These are phyloP conservation scores for Peronospora belbahrii DNA, from an alignment of 352 stramenopile genomes.

Conservation along the genomic window DNA sequence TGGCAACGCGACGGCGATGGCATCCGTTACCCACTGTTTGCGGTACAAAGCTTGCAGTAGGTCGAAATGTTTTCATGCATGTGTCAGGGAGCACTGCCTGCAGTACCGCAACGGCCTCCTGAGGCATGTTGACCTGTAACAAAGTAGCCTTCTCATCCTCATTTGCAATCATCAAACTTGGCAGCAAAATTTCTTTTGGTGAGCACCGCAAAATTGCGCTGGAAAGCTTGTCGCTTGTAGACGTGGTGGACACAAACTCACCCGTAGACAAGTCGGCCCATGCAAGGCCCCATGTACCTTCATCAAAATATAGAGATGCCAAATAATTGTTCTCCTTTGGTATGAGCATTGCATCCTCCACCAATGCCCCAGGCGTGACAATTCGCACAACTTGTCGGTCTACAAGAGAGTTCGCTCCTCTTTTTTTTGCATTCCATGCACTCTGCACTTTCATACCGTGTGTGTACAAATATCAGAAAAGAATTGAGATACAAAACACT, in stretches of 20 bases:
- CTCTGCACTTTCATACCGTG: conserved; percentile 26
- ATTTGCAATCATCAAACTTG: conserved; percentile 8
- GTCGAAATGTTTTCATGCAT: conserved; percentile 62
- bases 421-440: conserved; percentile 38
- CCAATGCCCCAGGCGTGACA: conserved; percentile 61
- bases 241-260: conserved; percentile 61
- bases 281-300: conserved; percentile 42
- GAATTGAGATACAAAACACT: neutral
- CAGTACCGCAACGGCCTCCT: conserved; percentile 23
- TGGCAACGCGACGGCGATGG: neutral
- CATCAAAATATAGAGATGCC: conserved; percentile 35
- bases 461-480: no score
- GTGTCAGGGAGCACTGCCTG: conserved; percentile 34
- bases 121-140: neutral
- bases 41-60: conserved; percentile 18
- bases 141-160: neutral
- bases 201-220: conserved; percentile 54
- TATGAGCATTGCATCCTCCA: conserved; percentile 72
- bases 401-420: conserved; percentile 52
- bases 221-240: conserved; percentile 46
- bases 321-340: conserved; percentile 78
- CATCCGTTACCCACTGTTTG: neutral
- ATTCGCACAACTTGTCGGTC: conserved; percentile 74
- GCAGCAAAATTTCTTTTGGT: conserved; percentile 63
- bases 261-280: conserved; percentile 75